phyloP scores from a whole-genome alignment of 2,329 filamentous ascomycete genomes.

The Aspergillus sp. region DNA sequence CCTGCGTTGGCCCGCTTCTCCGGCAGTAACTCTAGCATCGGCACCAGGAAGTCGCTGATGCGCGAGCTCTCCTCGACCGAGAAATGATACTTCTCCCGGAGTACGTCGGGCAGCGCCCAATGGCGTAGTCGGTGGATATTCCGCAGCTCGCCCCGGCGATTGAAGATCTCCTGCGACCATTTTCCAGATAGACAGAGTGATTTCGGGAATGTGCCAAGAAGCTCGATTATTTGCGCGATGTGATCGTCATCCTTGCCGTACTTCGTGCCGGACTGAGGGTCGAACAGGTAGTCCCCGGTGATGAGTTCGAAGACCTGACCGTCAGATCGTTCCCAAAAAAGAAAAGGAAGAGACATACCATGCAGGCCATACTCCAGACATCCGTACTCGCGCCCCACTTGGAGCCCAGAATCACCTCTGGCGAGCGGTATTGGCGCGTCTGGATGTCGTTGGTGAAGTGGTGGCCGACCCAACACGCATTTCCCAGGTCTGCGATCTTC shows the following conservation, averaged over 20 bases:
- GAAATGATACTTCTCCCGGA: conserved; percentile 96
- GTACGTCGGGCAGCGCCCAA: conserved; percentile 87
- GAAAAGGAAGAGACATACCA: conserved; percentile 55
- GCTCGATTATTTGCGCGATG: conserved; percentile 96
- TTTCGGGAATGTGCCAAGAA: conserved; percentile 88
- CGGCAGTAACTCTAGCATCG: conserved; percentile 83
- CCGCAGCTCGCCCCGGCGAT: conserved; percentile 88
- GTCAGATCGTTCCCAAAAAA: background rate
- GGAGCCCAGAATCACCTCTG: conserved; percentile 88
- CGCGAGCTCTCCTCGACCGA: conserved; percentile 68
- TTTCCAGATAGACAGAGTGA: conserved; percentile 85
- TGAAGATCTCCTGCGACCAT: conserved; percentile 98
- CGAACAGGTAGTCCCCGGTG: conserved; percentile 96
- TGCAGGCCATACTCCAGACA: conserved; percentile 98
- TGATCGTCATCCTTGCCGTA: conserved; percentile 99
- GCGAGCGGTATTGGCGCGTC: conserved; percentile 91
- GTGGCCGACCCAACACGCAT: conserved; percentile 97
- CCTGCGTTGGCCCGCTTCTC: conserved; percentile 89
- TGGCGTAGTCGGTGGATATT: conserved; percentile 95
- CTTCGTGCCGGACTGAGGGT: conserved; percentile 95
- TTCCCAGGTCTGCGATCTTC: conserved; percentile 96
- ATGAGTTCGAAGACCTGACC: conserved; percentile 97
- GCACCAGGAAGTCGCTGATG: conserved; percentile 72
- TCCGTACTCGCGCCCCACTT: conserved; percentile 99
- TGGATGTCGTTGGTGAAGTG: conserved; percentile 99